Conservation (phyloP, 192 early-diverging fungal species). For the Coemansia sp. region DNA sequence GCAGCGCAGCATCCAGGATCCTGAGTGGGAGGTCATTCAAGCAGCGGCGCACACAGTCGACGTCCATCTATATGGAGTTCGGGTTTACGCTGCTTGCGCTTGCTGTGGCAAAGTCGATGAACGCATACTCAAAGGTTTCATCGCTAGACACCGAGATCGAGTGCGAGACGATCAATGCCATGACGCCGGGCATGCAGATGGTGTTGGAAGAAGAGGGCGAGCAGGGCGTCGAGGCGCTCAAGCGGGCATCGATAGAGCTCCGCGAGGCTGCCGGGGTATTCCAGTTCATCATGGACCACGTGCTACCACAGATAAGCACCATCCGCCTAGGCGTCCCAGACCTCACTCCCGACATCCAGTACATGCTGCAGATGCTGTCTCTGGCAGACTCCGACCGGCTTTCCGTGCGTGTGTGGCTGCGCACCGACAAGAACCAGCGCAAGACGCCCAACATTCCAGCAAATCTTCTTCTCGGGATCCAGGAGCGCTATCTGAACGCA, state of each 20-base stretch:
- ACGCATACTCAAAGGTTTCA: conserved; percentile 43
- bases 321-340: conserved; percentile 41
- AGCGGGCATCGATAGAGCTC: conserved; percentile 46
- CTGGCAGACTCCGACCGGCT: conserved; percentile 53
- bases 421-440: conserved; percentile 42
- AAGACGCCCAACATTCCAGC: conserved; percentile 50
- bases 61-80: conserved; percentile 45
- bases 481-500: conserved; percentile 48
- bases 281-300: conserved; percentile 42
- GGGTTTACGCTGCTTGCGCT: conserved; percentile 48
- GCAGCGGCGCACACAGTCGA: conserved; percentile 47
- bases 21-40: conserved; percentile 29
- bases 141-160: conserved; percentile 52
- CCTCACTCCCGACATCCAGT: conserved; percentile 50
- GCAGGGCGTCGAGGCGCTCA: conserved; percentile 43
- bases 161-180: conserved; percentile 46
- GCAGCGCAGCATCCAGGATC: conserved; percentile 17
- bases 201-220: conserved; percentile 39
- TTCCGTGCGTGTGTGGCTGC: conserved; percentile 51
- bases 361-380: conserved; percentile 51
- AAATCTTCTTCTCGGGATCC: conserved; percentile 49
- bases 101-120: conserved; percentile 51
- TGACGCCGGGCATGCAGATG: conserved; percentile 32
- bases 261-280: conserved; percentile 51
- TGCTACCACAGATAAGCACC: conserved; percentile 32